Evolutionary conservation across 495 filamentous ascomycete species (phyloP).

Genomic region (Aspergillus mulundensis): DNA sequence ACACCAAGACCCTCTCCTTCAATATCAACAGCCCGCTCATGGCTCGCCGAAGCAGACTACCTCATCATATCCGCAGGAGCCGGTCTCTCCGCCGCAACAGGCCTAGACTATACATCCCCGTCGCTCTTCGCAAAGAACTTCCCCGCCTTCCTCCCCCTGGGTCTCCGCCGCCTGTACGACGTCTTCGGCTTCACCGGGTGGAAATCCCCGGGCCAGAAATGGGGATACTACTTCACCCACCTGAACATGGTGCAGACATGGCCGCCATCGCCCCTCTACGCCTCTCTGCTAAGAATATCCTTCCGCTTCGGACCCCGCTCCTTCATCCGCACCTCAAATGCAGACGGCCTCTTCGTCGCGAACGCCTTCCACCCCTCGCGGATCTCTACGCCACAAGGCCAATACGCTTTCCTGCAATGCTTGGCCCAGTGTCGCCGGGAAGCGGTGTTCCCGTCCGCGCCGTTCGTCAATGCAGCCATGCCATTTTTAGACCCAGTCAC

Average conservation of each 20-base stretch:
- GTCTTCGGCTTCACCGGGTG: constrained; percentile 22
- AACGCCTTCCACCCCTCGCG: constrained; percentile 17
- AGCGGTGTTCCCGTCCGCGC: constrained; percentile 17
- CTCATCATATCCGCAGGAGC: constrained; percentile 25
- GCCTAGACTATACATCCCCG: constrained; percentile 24
- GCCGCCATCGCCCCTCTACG: constrained; percentile 18
- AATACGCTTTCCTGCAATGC: constrained; percentile 24
- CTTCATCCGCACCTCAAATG: constrained; percentile 24
- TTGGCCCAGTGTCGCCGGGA: constrained; percentile 19
- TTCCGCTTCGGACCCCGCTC: neutral
- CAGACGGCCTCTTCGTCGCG: constrained; percentile 21
- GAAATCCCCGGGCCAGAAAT: constrained; percentile 20
- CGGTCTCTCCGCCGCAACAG: constrained; percentile 25
- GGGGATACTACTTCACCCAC: constrained; percentile 27
- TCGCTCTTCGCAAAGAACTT: constrained; percentile 20
- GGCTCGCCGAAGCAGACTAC: constrained; percentile 18
- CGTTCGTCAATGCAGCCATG: constrained; percentile 18
- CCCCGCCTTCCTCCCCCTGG: constrained; percentile 19
- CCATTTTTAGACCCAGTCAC: constrained; percentile 18
- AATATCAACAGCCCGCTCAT: constrained; percentile 8
- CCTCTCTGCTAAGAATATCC: constrained; percentile 1
- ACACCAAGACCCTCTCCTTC: neutral
- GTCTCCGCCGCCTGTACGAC: constrained; percentile 21
- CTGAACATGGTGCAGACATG: constrained; percentile 21
- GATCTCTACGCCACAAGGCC: constrained; percentile 23